A percentile compares a stretch with the other conserved stretches of the same genome.
Evolutionary conservation across 1,284 basidiomycete genomes (phyloP).

Genomic region (Athelia psychrophila): DNA sequence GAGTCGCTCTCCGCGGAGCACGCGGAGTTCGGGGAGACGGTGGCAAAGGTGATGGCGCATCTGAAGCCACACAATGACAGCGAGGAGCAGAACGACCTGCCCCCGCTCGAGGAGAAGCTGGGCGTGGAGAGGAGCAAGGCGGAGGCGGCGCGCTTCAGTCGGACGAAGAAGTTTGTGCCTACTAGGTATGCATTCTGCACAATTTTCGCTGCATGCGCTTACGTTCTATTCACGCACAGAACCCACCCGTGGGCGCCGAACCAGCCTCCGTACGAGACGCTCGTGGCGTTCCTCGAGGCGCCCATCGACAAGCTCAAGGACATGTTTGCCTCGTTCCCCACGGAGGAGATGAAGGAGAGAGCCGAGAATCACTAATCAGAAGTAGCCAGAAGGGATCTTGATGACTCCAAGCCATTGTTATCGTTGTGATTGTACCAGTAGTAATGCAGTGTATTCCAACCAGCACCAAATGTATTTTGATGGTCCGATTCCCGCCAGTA

Average conservation of each 20-base stretch:
- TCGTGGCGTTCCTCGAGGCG: slow-evolving; percentile 51
- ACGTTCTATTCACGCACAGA: slow-evolving; percentile 23
- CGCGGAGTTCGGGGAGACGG: slow-evolving; percentile 11
- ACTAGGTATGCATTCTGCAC: slow-evolving; percentile 39
- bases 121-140: slow-evolving; percentile 36
- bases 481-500: too few relatives aligned
- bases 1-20: slow-evolving; percentile 29
- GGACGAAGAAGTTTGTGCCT: slow-evolving; percentile 64
- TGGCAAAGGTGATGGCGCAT: slow-evolving; percentile 44
- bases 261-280: slow-evolving; percentile 60
- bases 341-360: slow-evolving; percentile 46
- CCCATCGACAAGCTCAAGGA: slow-evolving; percentile 65
- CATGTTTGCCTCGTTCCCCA: slow-evolving; percentile 53
- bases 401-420: too few relatives aligned
- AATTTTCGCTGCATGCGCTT: background rate
- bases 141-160: slow-evolving; percentile 46
- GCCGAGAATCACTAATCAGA: background rate
- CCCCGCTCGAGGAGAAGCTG: slow-evolving; percentile 46
- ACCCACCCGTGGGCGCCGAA: slow-evolving; percentile 51
- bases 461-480: too few relatives aligned
- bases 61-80: slow-evolving; percentile 52
- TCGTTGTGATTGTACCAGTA: too few relatives aligned
- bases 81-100: slow-evolving; percentile 56
- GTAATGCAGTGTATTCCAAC: too few relatives aligned
- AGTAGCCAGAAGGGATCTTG: background rate